Percentiles rank a stretch among this genome's conserved stretches.
Conservation (phyloP, 2,329 filamentous ascomycete genomes). For the Corinectria fuckeliana region DNA sequence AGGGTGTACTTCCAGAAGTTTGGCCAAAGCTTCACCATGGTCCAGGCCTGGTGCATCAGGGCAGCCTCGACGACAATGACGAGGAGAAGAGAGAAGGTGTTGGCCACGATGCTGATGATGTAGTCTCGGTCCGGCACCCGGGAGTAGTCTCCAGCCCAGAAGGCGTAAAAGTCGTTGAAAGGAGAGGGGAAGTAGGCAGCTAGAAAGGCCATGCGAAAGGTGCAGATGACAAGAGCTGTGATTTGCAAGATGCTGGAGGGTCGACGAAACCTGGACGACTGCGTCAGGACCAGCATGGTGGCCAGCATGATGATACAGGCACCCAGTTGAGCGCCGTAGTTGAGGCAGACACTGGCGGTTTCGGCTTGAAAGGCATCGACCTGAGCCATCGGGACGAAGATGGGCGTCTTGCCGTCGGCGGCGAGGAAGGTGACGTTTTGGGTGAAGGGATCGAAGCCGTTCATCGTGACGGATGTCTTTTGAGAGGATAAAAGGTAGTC, state of each 20-base stretch:
- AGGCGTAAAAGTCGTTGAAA: conserved; percentile 67
- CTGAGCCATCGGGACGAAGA: conserved; percentile 41
- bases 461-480: conserved; percentile 27
- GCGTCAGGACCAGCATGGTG: conserved; percentile 71
- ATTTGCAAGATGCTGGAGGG: conserved; percentile 71
- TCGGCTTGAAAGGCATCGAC: conserved; percentile 44
- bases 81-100: conserved; percentile 52
- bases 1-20: conserved; percentile 41
- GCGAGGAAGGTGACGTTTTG: conserved; percentile 47
- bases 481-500: neutral
- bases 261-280: conserved; percentile 67
- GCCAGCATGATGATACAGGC: conserved; percentile 69
- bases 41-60: conserved; percentile 60
- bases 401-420: conserved; percentile 40
- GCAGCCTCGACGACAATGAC: conserved; percentile 53
- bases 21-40: conserved; percentile 58
- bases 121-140: conserved; percentile 51
- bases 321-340: conserved; percentile 75
- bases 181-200: conserved; percentile 65
- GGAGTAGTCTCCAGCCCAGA: conserved; percentile 61
- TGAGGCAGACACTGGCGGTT: conserved; percentile 56
- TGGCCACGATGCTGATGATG: conserved; percentile 47
- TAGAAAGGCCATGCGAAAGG: conserved; percentile 64
- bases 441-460: conserved; percentile 43
- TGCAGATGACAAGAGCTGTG: conserved; percentile 64